Evolutionary conservation across 2,329 filamentous ascomycete genomes (phyloP).

Genomic region (Parafenestella ontariensis): DNA sequence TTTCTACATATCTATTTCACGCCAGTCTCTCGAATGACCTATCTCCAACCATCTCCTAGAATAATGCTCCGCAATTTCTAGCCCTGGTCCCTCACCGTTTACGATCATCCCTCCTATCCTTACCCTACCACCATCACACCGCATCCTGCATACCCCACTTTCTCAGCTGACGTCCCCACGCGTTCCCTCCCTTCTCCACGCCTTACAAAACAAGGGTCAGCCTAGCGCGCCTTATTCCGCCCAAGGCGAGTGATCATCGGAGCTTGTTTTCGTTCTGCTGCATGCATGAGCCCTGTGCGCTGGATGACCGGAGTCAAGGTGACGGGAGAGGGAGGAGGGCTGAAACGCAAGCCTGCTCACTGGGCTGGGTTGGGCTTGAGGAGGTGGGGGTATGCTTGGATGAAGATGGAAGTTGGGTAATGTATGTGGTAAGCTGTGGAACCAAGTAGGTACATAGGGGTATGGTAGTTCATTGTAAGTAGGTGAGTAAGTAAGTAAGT

Average conservation of each 20-base stretch:
- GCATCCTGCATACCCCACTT: neutral
- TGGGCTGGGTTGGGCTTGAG: neutral
- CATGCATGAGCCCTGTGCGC: neutral
- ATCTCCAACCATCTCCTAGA: no score
- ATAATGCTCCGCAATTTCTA: no score
- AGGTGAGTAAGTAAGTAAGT: no score
- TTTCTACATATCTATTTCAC: no score
- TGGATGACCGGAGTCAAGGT: neutral
- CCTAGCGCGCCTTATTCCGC: neutral
- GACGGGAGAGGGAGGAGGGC: neutral
- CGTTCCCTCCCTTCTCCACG: neutral
- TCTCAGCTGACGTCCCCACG: neutral
- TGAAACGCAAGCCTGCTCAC: neutral
- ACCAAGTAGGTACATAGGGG: neutral
- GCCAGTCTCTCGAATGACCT: no score
- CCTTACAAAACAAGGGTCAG: neutral
- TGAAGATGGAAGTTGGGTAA: neutral
- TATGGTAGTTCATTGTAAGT: no score
- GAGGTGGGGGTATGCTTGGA: neutral
- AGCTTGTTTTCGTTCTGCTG: neutral
- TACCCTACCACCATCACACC: neutral
- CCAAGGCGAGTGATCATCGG: neutral
- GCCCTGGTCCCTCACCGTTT: no score
- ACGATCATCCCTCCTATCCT: neutral
- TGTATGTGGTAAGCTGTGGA: neutral